Conservation (phyloP, 768 basidiomycete genomes). For the Mycena albidolilacea region DNA sequence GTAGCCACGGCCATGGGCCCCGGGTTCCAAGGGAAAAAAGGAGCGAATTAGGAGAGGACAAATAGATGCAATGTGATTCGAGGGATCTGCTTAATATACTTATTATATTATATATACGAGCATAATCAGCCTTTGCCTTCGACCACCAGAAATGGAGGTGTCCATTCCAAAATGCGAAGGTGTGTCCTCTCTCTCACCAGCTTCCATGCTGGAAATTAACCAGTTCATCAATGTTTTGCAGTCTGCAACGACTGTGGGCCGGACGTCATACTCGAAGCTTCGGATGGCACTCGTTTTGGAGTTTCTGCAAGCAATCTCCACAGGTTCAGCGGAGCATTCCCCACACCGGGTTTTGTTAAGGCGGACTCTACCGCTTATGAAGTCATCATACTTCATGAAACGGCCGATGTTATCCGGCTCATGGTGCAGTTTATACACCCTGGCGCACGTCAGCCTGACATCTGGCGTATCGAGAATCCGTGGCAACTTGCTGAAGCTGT, state of each 20-base stretch:
- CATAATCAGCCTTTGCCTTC: constrained; percentile 19
- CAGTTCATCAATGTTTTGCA: constrained; percentile 24
- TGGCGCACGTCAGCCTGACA: constrained; percentile 28
- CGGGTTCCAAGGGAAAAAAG: too few relatives aligned
- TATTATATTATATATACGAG: too few relatives aligned
- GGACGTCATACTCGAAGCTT: constrained; percentile 27
- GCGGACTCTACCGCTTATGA: constrained; percentile 20
- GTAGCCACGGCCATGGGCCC: too few relatives aligned
- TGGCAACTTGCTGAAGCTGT: constrained; percentile 31
- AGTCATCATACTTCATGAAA: constrained; percentile 27
- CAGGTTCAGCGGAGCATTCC: constrained; percentile 30
- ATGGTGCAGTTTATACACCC: constrained; percentile 31
- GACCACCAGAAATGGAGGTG: constrained; percentile 24
- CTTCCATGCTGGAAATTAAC: constrained; percentile 26
- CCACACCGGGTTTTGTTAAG: constrained; percentile 25
- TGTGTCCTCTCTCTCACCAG: constrained; percentile 25
- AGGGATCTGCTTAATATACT: too few relatives aligned
- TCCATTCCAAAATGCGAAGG: constrained; percentile 29
- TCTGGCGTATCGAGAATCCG: constrained; percentile 21
- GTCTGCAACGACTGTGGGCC: constrained; percentile 28
- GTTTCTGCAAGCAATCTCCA: constrained; percentile 30
- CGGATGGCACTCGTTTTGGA: constrained; percentile 29
- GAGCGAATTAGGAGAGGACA: too few relatives aligned
- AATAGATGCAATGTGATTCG: too few relatives aligned
- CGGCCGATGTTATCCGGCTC: constrained; percentile 22